These are phyloP conservation scores for Aspergillus pseudoterreus DNA, from an alignment of 2,329 filamentous ascomycete species.

Conservation along the genomic window DNA sequence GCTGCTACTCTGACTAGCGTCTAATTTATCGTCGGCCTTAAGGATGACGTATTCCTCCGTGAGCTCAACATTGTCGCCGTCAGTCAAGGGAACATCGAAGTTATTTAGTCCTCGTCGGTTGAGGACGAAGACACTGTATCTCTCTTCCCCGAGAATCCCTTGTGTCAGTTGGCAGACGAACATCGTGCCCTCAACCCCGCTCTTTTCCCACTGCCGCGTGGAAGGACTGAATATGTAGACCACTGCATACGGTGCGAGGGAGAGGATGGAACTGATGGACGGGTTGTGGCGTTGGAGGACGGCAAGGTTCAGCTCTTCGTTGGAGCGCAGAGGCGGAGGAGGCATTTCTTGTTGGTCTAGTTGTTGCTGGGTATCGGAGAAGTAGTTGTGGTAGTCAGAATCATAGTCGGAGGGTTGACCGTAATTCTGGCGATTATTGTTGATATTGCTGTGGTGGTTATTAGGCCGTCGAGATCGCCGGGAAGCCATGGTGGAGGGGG, in stretches of 20 bases:
- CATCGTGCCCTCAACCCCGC: constrained; percentile 77
- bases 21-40: constrained; percentile 39
- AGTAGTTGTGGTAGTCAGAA: constrained; percentile 57
- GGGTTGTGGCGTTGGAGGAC: constrained; percentile 81
- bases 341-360: constrained; percentile 25
- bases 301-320: constrained; percentile 80
- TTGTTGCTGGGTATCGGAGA: constrained; percentile 32
- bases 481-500: constrained; percentile 21
- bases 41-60: constrained; percentile 60
- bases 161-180: constrained; percentile 71
- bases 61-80: constrained; percentile 61
- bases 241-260: constrained; percentile 79
- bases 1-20: background rate
- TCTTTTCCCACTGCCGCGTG: constrained; percentile 75
- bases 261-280: constrained; percentile 67
- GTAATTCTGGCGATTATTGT: constrained; percentile 16
- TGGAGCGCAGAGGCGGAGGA: constrained; percentile 58
- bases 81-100: constrained; percentile 60
- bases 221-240: constrained; percentile 73
- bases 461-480: constrained; percentile 30
- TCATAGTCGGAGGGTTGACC: constrained; percentile 56
- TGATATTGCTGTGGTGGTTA: constrained; percentile 12
- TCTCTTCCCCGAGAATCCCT: constrained; percentile 43
- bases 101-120: constrained; percentile 71
- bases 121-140: constrained; percentile 63